Percentiles rank a stretch among this genome's conserved stretches.
phyloP scores from a whole-genome alignment of 1,139 yeast genomes.

The Saccharomycopsis crataegensis region DNA sequence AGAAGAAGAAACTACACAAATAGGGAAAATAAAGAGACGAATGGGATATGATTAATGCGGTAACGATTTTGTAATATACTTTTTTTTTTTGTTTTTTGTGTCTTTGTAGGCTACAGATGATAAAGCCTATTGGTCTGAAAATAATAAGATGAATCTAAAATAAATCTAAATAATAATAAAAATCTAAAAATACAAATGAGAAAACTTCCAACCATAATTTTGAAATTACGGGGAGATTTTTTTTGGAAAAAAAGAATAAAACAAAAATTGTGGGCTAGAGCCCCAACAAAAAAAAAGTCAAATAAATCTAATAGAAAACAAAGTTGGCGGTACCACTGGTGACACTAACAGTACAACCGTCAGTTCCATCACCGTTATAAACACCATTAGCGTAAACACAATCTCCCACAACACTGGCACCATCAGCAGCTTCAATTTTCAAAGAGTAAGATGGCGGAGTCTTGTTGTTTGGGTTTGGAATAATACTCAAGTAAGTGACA shows the following conservation, averaged over 20 bases:
- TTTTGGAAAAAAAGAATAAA: no score
- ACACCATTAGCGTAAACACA: conserved; percentile 60
- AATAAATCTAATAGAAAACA: conserved; percentile 41
- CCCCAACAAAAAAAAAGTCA: no score
- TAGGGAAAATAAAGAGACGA: background rate
- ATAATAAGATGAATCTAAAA: no score
- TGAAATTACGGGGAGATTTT: no score
- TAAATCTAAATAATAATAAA: no score
- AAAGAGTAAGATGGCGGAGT: conserved; percentile 58
- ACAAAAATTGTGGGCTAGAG: no score
- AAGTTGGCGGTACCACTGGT: conserved; percentile 60
- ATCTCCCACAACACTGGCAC: conserved; percentile 47
- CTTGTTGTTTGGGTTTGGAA: conserved; percentile 74
- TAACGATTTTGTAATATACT: no score
- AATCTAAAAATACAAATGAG: no score
- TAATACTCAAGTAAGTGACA: conserved; percentile 63
- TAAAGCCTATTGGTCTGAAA: no score
- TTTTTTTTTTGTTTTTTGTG: no score
- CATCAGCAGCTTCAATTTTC: conserved; percentile 54
- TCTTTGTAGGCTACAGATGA: no score
- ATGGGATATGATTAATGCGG: background rate
- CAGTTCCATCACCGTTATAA: conserved; percentile 56
- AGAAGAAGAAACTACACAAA: background rate
- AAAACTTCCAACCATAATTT: no score
- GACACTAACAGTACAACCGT: conserved; percentile 75